Evolutionary conservation across 345 rosid species (phyloP).

Genomic region (Linum tenue): DNA sequence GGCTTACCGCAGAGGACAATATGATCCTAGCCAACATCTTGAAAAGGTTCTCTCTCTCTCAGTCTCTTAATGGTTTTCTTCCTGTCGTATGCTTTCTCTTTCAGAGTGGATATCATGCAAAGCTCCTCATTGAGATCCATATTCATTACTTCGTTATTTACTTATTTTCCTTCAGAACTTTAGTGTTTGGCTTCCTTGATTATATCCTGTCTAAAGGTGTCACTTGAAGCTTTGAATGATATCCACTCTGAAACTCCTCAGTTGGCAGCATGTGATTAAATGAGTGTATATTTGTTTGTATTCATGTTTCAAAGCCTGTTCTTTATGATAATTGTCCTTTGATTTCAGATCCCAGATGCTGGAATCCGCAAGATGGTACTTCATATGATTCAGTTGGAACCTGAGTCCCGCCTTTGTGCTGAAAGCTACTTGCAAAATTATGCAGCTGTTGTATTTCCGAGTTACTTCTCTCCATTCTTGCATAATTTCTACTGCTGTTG

Average conservation of each 20-base stretch:
- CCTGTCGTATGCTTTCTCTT: too few species aligned
- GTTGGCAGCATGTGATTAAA: not conserved
- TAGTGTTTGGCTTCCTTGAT: not conserved
- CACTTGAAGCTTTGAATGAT: not conserved
- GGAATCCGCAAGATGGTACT: conserved; percentile 93
- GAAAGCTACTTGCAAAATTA: conserved; percentile 79
- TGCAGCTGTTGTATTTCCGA: conserved; percentile 72
- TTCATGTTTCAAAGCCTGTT: conserved; percentile 4
- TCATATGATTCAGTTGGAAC: conserved; percentile 98
- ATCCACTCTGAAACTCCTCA: not conserved
- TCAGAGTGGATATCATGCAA: not conserved
- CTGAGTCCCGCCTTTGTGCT: conserved; percentile 78
- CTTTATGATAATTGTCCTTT: conserved; percentile 4
- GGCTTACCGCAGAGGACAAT: conserved; percentile 97
- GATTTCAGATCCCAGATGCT: conserved; percentile 67
- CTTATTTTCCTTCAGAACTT: not conserved
- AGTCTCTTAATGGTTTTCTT: not conserved
- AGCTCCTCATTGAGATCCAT: too few species aligned
- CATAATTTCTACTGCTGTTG: conserved; percentile 91
- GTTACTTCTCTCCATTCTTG: conserved; percentile 85
- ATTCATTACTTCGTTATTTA: not conserved
- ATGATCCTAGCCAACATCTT: conserved; percentile 90
- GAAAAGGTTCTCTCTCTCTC: conserved; percentile 49
- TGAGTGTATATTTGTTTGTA: not conserved
- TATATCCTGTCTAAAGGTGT: not conserved